A percentile compares a stretch with the other conserved stretches of the same genome.
Conservation (phyloP, 2,329 filamentous ascomycete species). For the Ceratocystiopsis sp. region DNA sequence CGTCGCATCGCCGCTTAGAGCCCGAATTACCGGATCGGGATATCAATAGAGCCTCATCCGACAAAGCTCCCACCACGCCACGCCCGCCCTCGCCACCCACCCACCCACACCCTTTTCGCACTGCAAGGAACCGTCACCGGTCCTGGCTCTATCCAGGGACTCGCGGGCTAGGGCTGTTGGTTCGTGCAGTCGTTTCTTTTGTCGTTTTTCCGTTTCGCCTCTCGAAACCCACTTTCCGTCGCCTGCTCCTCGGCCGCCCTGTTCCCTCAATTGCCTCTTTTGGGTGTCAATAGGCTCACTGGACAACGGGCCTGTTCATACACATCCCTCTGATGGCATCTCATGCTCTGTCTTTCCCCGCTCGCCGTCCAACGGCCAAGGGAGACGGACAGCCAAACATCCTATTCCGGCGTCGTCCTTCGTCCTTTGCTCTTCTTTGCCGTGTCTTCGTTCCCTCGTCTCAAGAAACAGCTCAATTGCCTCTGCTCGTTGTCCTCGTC, state of each 20-base stretch:
- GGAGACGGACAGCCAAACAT: too few relatives aligned
- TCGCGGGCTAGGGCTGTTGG: not conserved
- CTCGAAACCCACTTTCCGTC: not conserved
- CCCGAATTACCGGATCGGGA: conserved; percentile 8
- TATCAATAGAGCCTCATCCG: conserved; percentile 10
- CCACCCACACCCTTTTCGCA: not conserved
- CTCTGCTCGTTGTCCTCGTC: too few relatives aligned
- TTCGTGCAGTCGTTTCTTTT: not conserved
- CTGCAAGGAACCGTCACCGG: too few relatives aligned
- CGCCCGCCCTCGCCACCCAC: not conserved
- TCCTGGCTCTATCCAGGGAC: not conserved
- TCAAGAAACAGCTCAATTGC: not conserved
- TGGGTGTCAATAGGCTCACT: too few relatives aligned
- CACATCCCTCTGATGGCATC: too few relatives aligned
- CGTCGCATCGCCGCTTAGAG: not conserved
- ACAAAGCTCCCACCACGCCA: not conserved
- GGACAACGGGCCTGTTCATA: too few relatives aligned
- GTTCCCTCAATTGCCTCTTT: too few relatives aligned
- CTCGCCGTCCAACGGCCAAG: too few relatives aligned
- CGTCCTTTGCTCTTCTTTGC: too few relatives aligned
- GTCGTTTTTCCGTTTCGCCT: not conserved
- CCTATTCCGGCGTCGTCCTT: too few relatives aligned
- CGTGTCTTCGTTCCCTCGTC: not conserved
- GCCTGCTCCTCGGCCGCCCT: not conserved
- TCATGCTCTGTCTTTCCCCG: too few relatives aligned